Base-by-base conservation (phyloP, 345 rosid genomes). In the Sisymbrium altissimum region DNA sequence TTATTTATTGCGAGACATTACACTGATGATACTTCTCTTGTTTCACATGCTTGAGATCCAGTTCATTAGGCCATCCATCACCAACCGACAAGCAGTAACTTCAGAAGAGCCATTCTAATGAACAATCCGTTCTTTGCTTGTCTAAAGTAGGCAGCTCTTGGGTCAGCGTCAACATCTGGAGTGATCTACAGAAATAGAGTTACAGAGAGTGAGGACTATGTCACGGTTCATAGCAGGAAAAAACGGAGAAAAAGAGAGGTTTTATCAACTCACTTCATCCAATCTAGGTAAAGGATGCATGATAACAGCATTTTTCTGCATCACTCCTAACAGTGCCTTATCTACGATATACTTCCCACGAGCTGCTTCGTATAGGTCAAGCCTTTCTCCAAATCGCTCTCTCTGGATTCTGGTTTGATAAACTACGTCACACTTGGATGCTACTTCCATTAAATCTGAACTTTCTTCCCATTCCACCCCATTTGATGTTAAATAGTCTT, bases 221-320 rank as follows among this genome's bases (percentile, higher is more conserved):
- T 27, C 0, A 1, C 0, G 3, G 3, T 41, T 32, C 49, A 32
- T 29, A 41, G 6, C 40, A 13, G 3, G 12, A 30, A 64, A 30
- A 32, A 23, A 6, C 2, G 11, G 11, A n/a, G 1, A 25, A 27
- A 19, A 45, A n/a, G 48, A 19, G 18, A 8, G 11, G 32, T 13
- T 32, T 9, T 32, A 0, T 6, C 11, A 50, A 69, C 71, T 78
- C 57, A 88, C 98, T 91, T 95, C 97, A 40, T 95, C 98, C 7
- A 95, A 89, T 82, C 98, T 85, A 0, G 99, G 99, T 52, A 95
- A 89, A 75, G 98, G 98, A 73, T 95, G 98, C 99, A 92, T 87
- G 67, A 92, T 87, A 55, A 95, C 89, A 13, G 94, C 94, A 52
- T 86, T 92, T 68, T 82, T 80, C 86, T 86, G 94, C 99, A 92